Evolutionary conservation across 2,329 filamentous ascomycete species (phyloP).

Genomic region (Alternaria arbusti): DNA sequence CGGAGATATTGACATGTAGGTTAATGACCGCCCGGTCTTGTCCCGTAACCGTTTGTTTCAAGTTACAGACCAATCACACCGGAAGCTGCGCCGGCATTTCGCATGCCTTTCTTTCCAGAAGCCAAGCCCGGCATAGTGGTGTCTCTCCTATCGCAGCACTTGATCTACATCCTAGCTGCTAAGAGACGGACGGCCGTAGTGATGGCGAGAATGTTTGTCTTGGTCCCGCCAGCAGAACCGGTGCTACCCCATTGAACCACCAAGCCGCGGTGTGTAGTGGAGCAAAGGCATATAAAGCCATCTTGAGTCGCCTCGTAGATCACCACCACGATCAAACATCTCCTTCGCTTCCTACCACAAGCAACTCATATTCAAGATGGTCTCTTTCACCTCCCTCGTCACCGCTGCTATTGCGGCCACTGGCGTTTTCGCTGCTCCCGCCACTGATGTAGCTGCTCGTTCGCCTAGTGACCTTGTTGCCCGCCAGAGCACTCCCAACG

Average conservation of each 20-base stretch:
- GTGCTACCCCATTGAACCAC: slow-evolving; percentile 6
- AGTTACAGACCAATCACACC: slow-evolving; percentile 18
- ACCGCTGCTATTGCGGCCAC: slow-evolving; percentile 33
- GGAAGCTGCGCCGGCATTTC: not conserved
- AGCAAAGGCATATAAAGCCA: slow-evolving; percentile 25
- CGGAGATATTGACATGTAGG: slow-evolving; percentile 30
- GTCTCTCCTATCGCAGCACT: slow-evolving; percentile 16
- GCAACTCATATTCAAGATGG: slow-evolving; percentile 26
- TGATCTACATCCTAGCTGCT: slow-evolving; percentile 24
- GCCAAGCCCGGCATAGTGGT: slow-evolving; percentile 28
- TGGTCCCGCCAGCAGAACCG: slow-evolving; percentile 14
- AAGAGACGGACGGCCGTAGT: slow-evolving; percentile 17
- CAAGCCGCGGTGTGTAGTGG: slow-evolving; percentile 6
- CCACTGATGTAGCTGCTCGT: slow-evolving; percentile 48
- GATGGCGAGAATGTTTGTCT: slow-evolving; percentile 20
- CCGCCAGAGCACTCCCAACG: slow-evolving; percentile 52
- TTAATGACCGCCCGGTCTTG: slow-evolving; percentile 29
- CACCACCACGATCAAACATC: slow-evolving; percentile 18
- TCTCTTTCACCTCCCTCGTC: slow-evolving; percentile 38
- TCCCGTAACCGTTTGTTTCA: slow-evolving; percentile 27
- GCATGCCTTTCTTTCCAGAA: slow-evolving; percentile 3
- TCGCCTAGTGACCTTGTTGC: slow-evolving; percentile 35
- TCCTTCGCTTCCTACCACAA: slow-evolving; percentile 3
- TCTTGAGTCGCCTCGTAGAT: slow-evolving; percentile 15
- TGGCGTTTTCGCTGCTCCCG: slow-evolving; percentile 34